phyloP scores from a whole-genome alignment of 306 rosid species.

The Inga leiocalycina region DNA sequence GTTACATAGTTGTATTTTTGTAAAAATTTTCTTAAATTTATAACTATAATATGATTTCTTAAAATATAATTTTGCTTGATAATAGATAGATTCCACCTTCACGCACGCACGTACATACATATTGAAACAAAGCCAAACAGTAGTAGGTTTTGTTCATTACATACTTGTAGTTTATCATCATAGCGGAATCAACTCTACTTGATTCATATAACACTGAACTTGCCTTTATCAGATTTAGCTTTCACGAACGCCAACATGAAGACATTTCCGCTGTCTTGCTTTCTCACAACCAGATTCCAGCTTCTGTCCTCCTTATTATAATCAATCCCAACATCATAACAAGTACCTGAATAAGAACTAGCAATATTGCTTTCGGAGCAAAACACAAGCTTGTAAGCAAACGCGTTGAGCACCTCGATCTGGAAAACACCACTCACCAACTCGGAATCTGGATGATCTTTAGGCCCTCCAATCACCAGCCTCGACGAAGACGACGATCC shows the following conservation, averaged over 20 bases:
- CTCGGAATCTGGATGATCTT: neutral
- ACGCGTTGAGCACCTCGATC: neutral
- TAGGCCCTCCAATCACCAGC: neutral
- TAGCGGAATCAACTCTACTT: no score
- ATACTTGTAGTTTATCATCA: no score
- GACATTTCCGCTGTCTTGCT: neutral
- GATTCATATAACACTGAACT: neutral
- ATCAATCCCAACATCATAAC: neutral
- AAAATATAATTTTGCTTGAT: no score
- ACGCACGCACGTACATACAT: no score
- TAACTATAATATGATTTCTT: no score
- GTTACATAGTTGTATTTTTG: no score
- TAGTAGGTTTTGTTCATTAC: no score
- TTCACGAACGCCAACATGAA: neutral
- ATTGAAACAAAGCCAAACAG: no score
- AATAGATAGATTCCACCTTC: no score
- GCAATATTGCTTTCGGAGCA: neutral
- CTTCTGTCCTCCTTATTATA: neutral
- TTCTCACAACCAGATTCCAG: neutral
- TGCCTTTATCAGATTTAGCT: neutral
- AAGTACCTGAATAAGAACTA: neutral
- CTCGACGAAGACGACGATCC: no score
- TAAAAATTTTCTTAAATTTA: no score
- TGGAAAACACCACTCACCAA: neutral
- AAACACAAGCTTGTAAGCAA: neutral